Conservation (phyloP, 73 alveolate genomes). For the Paramecium caudatum region DNA sequence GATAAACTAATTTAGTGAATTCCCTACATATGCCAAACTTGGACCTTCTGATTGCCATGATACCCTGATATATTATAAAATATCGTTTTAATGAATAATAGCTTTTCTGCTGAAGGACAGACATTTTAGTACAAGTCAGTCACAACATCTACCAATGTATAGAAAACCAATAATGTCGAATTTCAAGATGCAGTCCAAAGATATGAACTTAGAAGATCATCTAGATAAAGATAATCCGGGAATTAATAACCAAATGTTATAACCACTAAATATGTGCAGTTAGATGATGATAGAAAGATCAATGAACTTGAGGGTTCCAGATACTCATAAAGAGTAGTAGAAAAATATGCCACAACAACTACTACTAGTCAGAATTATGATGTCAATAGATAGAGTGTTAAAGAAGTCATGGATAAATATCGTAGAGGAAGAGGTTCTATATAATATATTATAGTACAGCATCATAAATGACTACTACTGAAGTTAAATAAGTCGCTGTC, state of each 20-base stretch:
- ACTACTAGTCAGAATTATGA: background rate
- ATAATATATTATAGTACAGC: background rate
- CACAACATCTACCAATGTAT: background rate
- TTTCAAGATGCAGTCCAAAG: slow-evolving; percentile 31
- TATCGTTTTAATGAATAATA: slow-evolving; percentile 46
- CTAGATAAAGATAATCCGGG: background rate
- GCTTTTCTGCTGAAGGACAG: slow-evolving; percentile 25
- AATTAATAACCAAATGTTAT: background rate
- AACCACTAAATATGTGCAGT: background rate
- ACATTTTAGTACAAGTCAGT: background rate
- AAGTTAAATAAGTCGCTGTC: background rate
- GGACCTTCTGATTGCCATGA: background rate
- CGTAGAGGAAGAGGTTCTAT: background rate
- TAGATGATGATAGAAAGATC: background rate
- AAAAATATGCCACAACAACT: background rate
- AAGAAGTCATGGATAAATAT: slow-evolving; percentile 8
- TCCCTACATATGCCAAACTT: slow-evolving; percentile 50
- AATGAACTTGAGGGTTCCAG: slow-evolving; percentile 17
- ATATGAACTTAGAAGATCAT: background rate
- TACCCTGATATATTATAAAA: background rate
- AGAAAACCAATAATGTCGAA: background rate
- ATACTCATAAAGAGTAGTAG: slow-evolving; percentile 19
- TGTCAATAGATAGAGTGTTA: slow-evolving; percentile 24
- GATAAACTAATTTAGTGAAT: background rate
- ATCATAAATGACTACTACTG: background rate